These are phyloP conservation scores for Penicillium psychrosexuale DNA, from an alignment of 2,329 filamentous ascomycete species.

Conservation along the genomic window DNA sequence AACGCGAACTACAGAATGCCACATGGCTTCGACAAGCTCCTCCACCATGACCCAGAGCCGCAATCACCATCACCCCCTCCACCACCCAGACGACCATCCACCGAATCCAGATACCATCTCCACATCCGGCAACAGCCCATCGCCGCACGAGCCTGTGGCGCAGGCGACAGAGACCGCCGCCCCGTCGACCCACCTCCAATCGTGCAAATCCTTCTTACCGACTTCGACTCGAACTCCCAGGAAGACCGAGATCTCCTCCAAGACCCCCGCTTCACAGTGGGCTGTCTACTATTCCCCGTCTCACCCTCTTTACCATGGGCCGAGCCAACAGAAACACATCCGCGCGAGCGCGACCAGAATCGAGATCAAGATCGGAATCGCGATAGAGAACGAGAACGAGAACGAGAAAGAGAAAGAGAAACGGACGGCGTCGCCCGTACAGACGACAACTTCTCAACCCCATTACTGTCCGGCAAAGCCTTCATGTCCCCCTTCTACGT, in stretches of 20 bases:
- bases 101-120: constrained; percentile 37
- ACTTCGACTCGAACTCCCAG: constrained; percentile 41
- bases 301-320: constrained; percentile 15
- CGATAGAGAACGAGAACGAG: not conserved
- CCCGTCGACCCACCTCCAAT: constrained; percentile 49
- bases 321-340: constrained; percentile 16
- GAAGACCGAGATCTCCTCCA: constrained; percentile 40
- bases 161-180: constrained; percentile 47
- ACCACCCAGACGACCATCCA: constrained; percentile 22
- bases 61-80: constrained; percentile 24
- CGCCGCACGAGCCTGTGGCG: constrained; percentile 46
- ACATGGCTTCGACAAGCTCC: constrained; percentile 37
- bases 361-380: not conserved
- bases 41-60: constrained; percentile 30
- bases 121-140: constrained; percentile 48
- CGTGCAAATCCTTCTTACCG: constrained; percentile 45
- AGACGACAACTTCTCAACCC: constrained; percentile 25
- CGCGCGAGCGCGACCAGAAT: constrained; percentile 3
- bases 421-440: constrained; percentile 17
- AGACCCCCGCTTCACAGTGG: constrained; percentile 42
- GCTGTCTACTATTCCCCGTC: constrained; percentile 43
- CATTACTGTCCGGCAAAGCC: constrained; percentile 38
- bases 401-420: constrained; percentile 9
- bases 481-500: constrained; percentile 45
- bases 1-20: constrained; percentile 30